phyloP scores from a whole-genome alignment of 768 basidiomycete species.

The Suillus lakei region DNA sequence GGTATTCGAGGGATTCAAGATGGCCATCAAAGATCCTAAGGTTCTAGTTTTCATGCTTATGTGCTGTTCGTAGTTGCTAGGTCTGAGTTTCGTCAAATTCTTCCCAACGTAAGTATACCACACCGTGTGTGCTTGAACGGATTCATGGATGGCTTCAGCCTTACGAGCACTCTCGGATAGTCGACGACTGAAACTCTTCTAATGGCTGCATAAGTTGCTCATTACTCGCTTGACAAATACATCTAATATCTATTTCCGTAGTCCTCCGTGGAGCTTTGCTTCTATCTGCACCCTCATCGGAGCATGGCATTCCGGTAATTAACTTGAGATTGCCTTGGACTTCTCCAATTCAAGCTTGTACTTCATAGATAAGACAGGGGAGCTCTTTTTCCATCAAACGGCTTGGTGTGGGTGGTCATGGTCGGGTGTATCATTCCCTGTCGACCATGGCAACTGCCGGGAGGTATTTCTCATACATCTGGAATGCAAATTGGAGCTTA shows the following conservation, averaged over 20 bases:
- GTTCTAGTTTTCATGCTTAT: constrained; percentile 58
- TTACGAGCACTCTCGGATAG: constrained; percentile 66
- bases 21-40: constrained; percentile 62
- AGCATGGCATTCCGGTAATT: constrained; percentile 58
- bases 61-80: constrained; percentile 55
- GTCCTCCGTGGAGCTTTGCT: constrained; percentile 66
- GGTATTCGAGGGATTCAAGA: constrained; percentile 37
- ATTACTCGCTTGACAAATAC: neutral
- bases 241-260: constrained; percentile 24
- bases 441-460: constrained; percentile 55
- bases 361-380: constrained; percentile 56
- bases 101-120: constrained; percentile 49
- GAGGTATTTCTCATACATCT: constrained; percentile 65
- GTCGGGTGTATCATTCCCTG: constrained; percentile 65
- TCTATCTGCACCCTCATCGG: constrained; percentile 54
- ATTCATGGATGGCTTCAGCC: constrained; percentile 32
- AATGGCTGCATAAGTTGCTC: constrained; percentile 55
- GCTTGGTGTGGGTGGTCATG: constrained; percentile 63
- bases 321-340: neutral
- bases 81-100: constrained; percentile 66
- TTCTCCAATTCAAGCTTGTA: neutral
- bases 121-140: neutral
- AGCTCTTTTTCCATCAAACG: constrained; percentile 65
- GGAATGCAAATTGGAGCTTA: constrained; percentile 65
- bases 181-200: constrained; percentile 61